Percentiles rank a stretch among this genome's conserved stretches.
Conservation (phyloP, 2,329 filamentous ascomycete species). For the Colletotrichum truncatum region DNA sequence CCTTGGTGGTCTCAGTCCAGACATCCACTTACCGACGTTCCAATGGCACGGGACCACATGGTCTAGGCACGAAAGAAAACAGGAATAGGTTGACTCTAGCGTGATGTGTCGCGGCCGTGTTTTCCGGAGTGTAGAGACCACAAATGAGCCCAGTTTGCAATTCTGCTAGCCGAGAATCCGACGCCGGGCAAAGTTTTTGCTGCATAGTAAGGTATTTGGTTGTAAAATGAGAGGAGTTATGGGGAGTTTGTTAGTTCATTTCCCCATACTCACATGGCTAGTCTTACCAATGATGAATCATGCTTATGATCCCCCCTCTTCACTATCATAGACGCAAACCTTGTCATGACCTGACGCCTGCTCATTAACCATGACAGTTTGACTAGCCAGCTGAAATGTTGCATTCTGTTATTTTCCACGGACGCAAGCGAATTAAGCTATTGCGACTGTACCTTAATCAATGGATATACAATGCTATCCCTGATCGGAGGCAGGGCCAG, state of each 20-base stretch:
- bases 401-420: background rate
- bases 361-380: background rate
- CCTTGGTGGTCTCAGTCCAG: background rate
- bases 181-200: background rate
- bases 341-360: background rate
- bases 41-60: background rate
- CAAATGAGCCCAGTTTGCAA: too few relatives aligned
- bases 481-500: too few relatives aligned
- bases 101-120: too few relatives aligned
- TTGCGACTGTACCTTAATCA: background rate
- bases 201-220: background rate
- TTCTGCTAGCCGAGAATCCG: background rate
- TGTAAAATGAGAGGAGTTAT: background rate
- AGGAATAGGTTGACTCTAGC: too few relatives aligned
- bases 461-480: too few relatives aligned
- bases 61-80: background rate
- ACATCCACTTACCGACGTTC: background rate
- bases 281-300: constrained; percentile 3
- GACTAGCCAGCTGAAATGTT: background rate
- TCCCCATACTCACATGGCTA: background rate
- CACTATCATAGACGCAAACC: constrained; percentile 6
- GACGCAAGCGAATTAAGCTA: background rate
- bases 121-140: too few relatives aligned
- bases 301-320: background rate
- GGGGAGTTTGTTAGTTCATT: background rate